phyloP scores from a whole-genome alignment of 2,329 filamentous ascomycete species.

The Penicillium italicum region DNA sequence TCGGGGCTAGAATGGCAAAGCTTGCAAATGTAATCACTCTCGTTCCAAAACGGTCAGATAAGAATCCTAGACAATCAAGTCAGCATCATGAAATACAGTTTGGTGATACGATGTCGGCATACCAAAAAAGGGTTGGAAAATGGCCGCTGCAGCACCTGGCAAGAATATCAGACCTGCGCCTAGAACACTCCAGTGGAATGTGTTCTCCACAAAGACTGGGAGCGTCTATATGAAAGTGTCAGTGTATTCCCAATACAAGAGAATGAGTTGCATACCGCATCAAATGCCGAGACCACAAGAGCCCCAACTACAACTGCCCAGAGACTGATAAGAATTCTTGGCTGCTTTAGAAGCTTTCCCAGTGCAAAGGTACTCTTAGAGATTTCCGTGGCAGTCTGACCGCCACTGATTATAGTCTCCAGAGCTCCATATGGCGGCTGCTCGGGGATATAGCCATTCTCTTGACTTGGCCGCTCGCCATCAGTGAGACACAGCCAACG shows the following conservation, averaged over 20 bases:
- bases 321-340: slow-evolving; percentile 54
- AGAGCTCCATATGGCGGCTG: slow-evolving; percentile 7
- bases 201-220: slow-evolving; percentile 52
- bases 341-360: slow-evolving; percentile 24
- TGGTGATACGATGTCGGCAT: background rate
- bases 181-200: slow-evolving; percentile 53
- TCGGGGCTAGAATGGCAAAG: slow-evolving; percentile 56
- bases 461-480: background rate
- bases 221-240: slow-evolving; percentile 27
- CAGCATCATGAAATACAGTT: background rate
- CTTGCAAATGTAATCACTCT: slow-evolving; percentile 54
- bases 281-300: slow-evolving; percentile 50
- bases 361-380: slow-evolving; percentile 5
- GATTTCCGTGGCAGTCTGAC: slow-evolving; percentile 3
- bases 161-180: slow-evolving; percentile 57
- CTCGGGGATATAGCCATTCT: slow-evolving; percentile 10
- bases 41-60: slow-evolving; percentile 56
- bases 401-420: slow-evolving; percentile 18
- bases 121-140: slow-evolving; percentile 56
- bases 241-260: slow-evolving; percentile 9
- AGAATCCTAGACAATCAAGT: slow-evolving; percentile 40
- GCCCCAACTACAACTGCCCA: slow-evolving; percentile 52
- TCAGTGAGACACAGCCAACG: slow-evolving; percentile 17
- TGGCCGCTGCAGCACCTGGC: slow-evolving; percentile 56
- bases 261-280: slow-evolving; percentile 28